Evolutionary conservation across 371 early-diverging fungal genomes (phyloP).

Genomic region (Phascolomyces articulosus): DNA sequence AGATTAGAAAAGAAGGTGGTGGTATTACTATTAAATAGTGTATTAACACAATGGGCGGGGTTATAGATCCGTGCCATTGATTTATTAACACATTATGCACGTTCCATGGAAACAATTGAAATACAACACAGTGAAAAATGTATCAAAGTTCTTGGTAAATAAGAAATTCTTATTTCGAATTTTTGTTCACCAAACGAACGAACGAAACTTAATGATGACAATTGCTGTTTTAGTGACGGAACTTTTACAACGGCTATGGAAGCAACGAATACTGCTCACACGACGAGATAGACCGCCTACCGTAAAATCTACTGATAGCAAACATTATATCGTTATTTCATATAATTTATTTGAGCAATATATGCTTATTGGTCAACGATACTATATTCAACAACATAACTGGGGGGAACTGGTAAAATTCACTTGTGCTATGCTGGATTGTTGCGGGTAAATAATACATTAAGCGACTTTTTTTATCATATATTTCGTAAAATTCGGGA

Average conservation of each 20-base stretch:
- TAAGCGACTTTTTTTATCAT: not conserved
- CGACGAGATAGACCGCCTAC: slow-evolving; percentile 34
- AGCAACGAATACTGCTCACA: slow-evolving; percentile 38
- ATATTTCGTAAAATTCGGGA: not conserved
- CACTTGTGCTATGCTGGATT: slow-evolving; percentile 42
- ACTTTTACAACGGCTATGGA: slow-evolving; percentile 45
- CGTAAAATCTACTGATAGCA: slow-evolving; percentile 46
- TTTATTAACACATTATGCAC: slow-evolving; percentile 32
- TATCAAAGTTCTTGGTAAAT: slow-evolving; percentile 30
- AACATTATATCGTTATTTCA: slow-evolving; percentile 41
- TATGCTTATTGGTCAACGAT: slow-evolving; percentile 41
- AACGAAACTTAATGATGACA: too few species aligned
- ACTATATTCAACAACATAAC: slow-evolving; percentile 40
- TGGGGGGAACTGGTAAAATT: slow-evolving; percentile 41
- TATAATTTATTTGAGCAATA: slow-evolving; percentile 48
- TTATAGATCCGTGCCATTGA: slow-evolving; percentile 48
- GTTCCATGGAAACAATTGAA: slow-evolving; percentile 19
- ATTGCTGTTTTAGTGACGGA: slow-evolving; percentile 46
- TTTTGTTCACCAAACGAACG: not conserved
- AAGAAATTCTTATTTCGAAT: not conserved
- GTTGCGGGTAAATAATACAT: slow-evolving; percentile 30
- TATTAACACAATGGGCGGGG: too few species aligned
- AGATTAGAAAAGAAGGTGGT: not conserved
- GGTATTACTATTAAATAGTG: too few species aligned
- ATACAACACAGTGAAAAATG: slow-evolving; percentile 35